Evolutionary conservation across 306 rosid genomes (phyloP), one percentile per base, ranked within the genome.

Genomic region (Rosa multiflora): DNA sequence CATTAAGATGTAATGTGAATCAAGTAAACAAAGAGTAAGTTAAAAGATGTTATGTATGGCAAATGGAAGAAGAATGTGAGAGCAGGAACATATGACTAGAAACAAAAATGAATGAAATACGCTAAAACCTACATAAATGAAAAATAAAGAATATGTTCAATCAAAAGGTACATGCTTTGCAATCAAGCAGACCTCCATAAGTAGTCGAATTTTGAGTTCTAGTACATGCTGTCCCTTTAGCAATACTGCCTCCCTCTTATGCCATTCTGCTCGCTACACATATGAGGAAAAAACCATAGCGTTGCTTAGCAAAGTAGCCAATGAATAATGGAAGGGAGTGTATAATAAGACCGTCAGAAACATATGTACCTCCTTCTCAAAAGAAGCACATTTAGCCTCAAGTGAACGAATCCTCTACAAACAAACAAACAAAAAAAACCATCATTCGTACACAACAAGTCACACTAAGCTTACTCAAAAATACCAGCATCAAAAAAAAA

Each of bases 321-420:
- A 74, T 67, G 78, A 73, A 78, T 17, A 69, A 21, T 7, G 59
- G 49, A 78, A 42, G 23, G 5, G 44, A 66, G 23, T 7, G 12
- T 18, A 15, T 39, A 0, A 32, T 2, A 3, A 32, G 21, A 66
- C 2, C 4, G 1, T 14, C 13, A 13, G 26, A 46, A 62, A 14
- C 7, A 26, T 58, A 42, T 83, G 11, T 86, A 94, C 98, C 98
- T 89, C 81, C 70, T 77, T 83, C 84, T 90, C 91, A 58, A 88
- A 88, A 56, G 88, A 80, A 80, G 83, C 88, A 83, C 97, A 92
- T 82, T 84, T 88, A 78, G 69, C 88, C 86, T 94, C 93, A 51
- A 92, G 97, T 5, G 82, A 78, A 70, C 72, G 77, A 84, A 94
- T 92, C 76, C 77, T 88, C 97, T 94, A 90, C 75, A 86, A 71